Base-by-base conservation (phyloP, 2,329 filamentous ascomycete species). In the Xenosphaeropsis pyriputrescens region DNA sequence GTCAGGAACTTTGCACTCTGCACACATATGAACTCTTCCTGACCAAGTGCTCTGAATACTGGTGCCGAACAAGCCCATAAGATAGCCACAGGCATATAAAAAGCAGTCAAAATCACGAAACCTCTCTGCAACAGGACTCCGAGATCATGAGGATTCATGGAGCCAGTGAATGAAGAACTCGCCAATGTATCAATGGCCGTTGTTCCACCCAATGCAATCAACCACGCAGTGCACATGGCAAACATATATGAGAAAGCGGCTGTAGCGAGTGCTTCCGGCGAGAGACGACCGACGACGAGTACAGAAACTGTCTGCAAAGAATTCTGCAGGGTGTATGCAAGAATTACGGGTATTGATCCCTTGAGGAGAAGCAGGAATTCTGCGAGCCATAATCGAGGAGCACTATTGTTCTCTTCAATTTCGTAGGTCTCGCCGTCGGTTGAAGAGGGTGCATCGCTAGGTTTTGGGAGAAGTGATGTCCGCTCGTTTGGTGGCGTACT, bases 171-270 rank as follows among this genome's bases (percentile, higher is more conserved):
- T 33, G 78, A 79, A 34, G 79, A 84, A 0, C 83, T 88, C 2
- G 83, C 85, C 17, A 93, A 63, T 0, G 85, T 93, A 55, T 93
- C 85, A 32, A 93, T 68, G 0, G 85, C 85, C 1, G 84, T 93
- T 0, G 84, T 88, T 6, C 85, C 85, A 18, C 85, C 85, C 4
- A 93, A 69, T 0, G 79, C 85, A 41, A 93, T 82, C 29, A 93
- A 69, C 85, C 85, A 93, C 0, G 78, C 85, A 1, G 84, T 85
- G 16, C 81, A 77, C 81, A 89, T 86, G 39, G 85, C 85, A 48
- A 93, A 93, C 85, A 93, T 93, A 63, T 91, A 89, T 2, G 81
- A 83, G 51, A 93, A 93, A 0, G 85, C 85, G 1, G 84, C 79
- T 0, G 80, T 83, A 0, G 85, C 83, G 6, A 93, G 62, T 2